A percentile compares a stretch with the other conserved stretches of the same genome.
These are phyloP conservation scores for Heterobasidion parviporum DNA, from an alignment of 1,284 basidiomycete genomes.

Conservation along the genomic window DNA sequence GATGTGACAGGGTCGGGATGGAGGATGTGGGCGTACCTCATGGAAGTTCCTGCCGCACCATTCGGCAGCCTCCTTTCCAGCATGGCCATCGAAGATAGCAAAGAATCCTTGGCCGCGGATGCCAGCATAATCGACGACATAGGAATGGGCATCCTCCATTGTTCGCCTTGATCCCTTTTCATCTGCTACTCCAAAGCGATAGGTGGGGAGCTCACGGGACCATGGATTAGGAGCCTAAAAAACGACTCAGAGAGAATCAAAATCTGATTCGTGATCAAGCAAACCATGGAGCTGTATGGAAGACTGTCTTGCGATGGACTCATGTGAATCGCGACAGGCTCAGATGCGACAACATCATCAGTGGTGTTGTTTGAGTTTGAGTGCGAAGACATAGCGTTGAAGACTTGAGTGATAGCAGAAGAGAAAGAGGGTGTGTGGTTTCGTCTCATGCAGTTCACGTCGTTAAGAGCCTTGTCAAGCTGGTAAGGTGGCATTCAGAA, in stretches of 20 bases:
- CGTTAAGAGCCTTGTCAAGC: no score
- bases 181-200: slow-evolving; percentile 84
- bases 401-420: no score
- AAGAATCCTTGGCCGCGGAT: slow-evolving; percentile 95
- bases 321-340: background rate
- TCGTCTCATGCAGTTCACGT: no score
- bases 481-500: no score
- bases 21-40: slow-evolving; percentile 44
- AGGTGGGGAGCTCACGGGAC: slow-evolving; percentile 46
- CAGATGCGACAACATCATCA: background rate
- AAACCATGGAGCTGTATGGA: background rate
- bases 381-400: background rate
- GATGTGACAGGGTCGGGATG: background rate
- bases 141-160: slow-evolving; percentile 98
- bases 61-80: slow-evolving; percentile 97
- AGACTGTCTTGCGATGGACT: background rate
- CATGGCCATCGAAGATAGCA: slow-evolving; percentile 97
- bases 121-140: slow-evolving; percentile 88
- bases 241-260: background rate
- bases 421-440: no score
- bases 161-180: slow-evolving; percentile 87
- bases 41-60: slow-evolving; percentile 98
- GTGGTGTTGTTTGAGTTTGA: background rate
- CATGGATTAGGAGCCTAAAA: slow-evolving; percentile 28
- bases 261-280: background rate